Conservation (phyloP, 148 eudicot species). For the Rhododendron ferrugineum region DNA sequence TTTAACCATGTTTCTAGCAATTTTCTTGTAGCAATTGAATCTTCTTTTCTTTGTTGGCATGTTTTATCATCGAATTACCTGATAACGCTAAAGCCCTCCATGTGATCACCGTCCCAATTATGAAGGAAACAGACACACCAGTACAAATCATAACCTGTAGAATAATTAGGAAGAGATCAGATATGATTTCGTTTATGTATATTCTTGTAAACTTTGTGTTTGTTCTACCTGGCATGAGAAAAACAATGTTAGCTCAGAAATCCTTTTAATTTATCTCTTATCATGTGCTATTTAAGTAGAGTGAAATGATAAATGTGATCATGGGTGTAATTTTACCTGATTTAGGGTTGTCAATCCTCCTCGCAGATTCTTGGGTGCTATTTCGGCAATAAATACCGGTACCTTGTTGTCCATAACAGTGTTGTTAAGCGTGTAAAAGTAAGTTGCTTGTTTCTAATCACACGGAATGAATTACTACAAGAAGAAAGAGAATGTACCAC, state of each 20-base stretch:
- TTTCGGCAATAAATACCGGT: constrained; percentile 88
- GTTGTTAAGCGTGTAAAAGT: not conserved
- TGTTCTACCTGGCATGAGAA: not conserved
- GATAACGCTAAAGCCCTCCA: constrained; percentile 83
- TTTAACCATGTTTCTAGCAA: not conserved
- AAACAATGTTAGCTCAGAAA: not conserved
- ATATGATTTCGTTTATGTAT: not conserved
- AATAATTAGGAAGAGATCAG: not conserved
- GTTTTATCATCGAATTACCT: constrained; percentile 29
- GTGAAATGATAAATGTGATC: not conserved
- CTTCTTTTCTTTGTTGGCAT: not conserved
- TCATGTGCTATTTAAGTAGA: not conserved
- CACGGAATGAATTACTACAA: not conserved
- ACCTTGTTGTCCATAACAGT: constrained; percentile 38
- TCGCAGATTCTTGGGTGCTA: constrained; percentile 82
- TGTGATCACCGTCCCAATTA: constrained; percentile 62
- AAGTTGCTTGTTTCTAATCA: not conserved
- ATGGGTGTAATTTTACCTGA: constrained; percentile 46
- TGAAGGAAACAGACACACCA: constrained; percentile 83
- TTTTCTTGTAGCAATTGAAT: not conserved
- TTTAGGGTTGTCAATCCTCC: constrained; percentile 82
- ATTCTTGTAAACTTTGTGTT: not conserved
- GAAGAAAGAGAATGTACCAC: constrained; percentile 45
- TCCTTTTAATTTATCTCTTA: not conserved
- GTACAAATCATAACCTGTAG: constrained; percentile 71